phyloP scores from a whole-genome alignment of 768 basidiomycete genomes.

The Hemileccinum rubropunctum region DNA sequence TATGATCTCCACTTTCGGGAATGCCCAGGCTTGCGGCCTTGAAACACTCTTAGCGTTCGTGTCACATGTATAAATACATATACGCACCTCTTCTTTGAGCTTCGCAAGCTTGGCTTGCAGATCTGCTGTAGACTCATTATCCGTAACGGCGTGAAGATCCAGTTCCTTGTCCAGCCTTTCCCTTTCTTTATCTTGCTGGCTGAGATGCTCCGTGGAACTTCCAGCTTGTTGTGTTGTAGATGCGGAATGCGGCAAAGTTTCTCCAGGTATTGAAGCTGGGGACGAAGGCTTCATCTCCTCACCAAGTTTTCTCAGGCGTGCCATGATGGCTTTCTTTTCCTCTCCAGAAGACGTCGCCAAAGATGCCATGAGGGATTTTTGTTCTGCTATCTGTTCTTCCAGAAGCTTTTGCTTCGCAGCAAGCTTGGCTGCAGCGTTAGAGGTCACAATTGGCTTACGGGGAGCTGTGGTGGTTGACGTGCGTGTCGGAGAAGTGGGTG shows the following conservation, averaged over 20 bases:
- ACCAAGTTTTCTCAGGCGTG: slow-evolving; percentile 67
- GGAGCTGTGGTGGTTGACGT: slow-evolving; percentile 23
- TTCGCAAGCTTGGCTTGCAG: slow-evolving; percentile 72
- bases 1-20: slow-evolving; percentile 42
- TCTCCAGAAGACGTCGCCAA: slow-evolving; percentile 59
- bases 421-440: slow-evolving; percentile 46
- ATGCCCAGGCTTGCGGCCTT: slow-evolving; percentile 79
- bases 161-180: slow-evolving; percentile 81
- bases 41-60: slow-evolving; percentile 7
- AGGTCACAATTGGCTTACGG: slow-evolving; percentile 38
- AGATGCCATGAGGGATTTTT: slow-evolving; percentile 79
- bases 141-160: slow-evolving; percentile 52
- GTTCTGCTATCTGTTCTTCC: slow-evolving; percentile 83
- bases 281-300: slow-evolving; percentile 66
- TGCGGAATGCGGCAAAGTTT: slow-evolving; percentile 28
- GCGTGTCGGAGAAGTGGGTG: slow-evolving; percentile 40
- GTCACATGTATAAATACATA: slow-evolving; percentile 1
- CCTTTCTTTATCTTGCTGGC: slow-evolving; percentile 54
- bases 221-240: slow-evolving; percentile 21
- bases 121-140: slow-evolving; percentile 58
- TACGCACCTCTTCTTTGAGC: slow-evolving; percentile 73
- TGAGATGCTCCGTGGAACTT: slow-evolving; percentile 28
- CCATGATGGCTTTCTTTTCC: slow-evolving; percentile 80
- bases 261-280: slow-evolving; percentile 26
- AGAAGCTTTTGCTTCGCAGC: slow-evolving; percentile 74